These are phyloP conservation scores for Trichoderma pleuroti DNA, from an alignment of 2,329 filamentous ascomycete species.

Conservation along the genomic window DNA sequence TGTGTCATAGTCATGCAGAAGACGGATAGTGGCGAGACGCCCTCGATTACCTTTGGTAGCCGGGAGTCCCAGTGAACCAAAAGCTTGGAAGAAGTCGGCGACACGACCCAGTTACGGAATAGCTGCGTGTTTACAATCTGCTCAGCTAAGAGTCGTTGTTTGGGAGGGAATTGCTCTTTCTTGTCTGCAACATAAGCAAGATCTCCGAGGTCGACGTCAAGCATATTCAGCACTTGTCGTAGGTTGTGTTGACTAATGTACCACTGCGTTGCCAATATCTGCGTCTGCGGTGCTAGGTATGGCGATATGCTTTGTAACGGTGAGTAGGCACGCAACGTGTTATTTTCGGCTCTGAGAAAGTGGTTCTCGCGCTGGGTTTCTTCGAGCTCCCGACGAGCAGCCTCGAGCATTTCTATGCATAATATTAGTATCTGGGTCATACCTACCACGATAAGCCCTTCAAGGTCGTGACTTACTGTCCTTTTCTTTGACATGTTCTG, in stretches of 20 bases:
- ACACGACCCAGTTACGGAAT: neutral
- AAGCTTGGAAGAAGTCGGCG: neutral
- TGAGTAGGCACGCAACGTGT: neutral
- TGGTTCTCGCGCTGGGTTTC: neutral
- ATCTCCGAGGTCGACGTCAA: neutral
- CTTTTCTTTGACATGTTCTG: neutral
- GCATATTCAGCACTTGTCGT: neutral
- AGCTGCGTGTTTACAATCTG: neutral
- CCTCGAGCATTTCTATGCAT: neutral
- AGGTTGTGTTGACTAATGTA: neutral
- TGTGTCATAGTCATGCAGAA: slow-evolving; percentile 1
- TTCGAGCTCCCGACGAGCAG: neutral
- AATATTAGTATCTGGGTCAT: neutral
- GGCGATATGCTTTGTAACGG: neutral
- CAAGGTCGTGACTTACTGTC: neutral
- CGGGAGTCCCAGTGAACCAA: neutral
- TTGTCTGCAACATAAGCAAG: neutral
- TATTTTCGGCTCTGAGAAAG: neutral
- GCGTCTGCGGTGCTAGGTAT: neutral
- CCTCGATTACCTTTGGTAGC: neutral
- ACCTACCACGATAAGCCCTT: neutral
- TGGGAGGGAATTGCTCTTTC: neutral
- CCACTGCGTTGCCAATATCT: neutral
- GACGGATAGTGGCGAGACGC: neutral
- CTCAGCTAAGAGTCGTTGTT: neutral